Evolutionary conservation across 2,329 filamentous ascomycete species (phyloP), one percentile per base, ranked within the genome.

Genomic region (Emmonsiellopsis sp.): DNA sequence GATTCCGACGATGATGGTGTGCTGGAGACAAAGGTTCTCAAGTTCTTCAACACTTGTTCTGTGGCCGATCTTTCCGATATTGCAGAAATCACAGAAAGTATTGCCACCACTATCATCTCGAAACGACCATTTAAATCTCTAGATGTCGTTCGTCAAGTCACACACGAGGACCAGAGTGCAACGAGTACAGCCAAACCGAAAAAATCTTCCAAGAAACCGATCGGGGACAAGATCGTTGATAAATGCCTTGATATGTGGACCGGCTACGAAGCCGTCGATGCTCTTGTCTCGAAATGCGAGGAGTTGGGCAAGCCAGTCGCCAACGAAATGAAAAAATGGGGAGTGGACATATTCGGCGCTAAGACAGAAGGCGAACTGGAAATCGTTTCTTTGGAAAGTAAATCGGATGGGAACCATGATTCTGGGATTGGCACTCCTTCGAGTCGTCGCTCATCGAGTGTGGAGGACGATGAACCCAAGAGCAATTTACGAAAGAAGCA

Each of bases 41-140:
- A 83, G 6, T 94, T 90, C 63, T 84, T 98, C 68, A 97, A 97
- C 64, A 82, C 77, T 0, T 93, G 88, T 66, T 82, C 83, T 5
- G 73, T 82, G 8, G 80, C 85, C 37, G 88, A 92, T 54, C 79
- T 98, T 42, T 82, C 86, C 1, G 91, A 95, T 60, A 84, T 96
- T 56, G 88, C 88, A 0, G 84, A 84, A 34, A 83, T 87, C 55
- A 84, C 86, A 37, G 79, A 86, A 59, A 81, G 84, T 5, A 77
- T 84, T 46, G 84, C 91, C 1, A 77, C 84, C 43, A 70, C 82
- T 11, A 78, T 97, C 53, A 73, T 95, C 9, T 79, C 81, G 1
- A 79, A 87, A 56, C 83, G 88, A 8, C 92, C 92, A 0, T 97
- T 95, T 65, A 67, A 66, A 3, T 77, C 72, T 44, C 70, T 96